Evolutionary conservation across 1,139 yeast species (phyloP), one percentile per base, ranked within the genome.

Genomic region (Suhomyces terraborum): DNA sequence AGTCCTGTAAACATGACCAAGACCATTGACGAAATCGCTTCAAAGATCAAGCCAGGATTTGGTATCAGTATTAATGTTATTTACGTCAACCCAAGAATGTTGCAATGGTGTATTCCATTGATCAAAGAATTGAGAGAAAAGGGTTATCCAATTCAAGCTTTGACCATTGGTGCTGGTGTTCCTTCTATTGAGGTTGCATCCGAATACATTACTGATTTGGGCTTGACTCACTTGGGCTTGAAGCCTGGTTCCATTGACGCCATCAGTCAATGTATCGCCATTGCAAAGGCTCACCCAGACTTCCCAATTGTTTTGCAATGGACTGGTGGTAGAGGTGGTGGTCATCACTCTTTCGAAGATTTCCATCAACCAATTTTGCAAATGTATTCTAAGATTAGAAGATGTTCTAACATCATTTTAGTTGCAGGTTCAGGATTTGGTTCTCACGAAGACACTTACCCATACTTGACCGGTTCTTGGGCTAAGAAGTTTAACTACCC

Each of bases 281-380:
- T 93, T 62, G 98, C 99, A 38, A 89, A 88, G 64, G 91, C 95
- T 40, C 95, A 91, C 69, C 98, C 98, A 54, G 72, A 65, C 48
- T 93, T 94, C 89, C 98, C 98, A 52, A 88, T 93, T 59, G 91
- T 93, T 44, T 75, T 93, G 57, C 98, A 93, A 77, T 93, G 99
- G 99, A 93, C 99, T 50, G 98, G 98, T 79, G 99, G 99, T 66
- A 91, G 99, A 80, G 99, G 97, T 73, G 99, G 99, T 79, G 99
- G 99, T 61, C 99, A 93, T 67, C 99, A 93, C 69, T 91, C 98
- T 43, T 93, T 83, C 62, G 99, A 93, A 76, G 98, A 93, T 71
- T 89, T 91, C 94, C 98, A 93, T 67, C 93, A 91, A 61, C 98
- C 98, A 55, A 80, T 93, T 56, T 73, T 93, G 61, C 96, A 88